Percentiles rank a stretch among this genome's conserved stretches.
These are phyloP conservation scores for Aciculosporium take DNA, from an alignment of 2,329 filamentous ascomycete genomes.

Conservation along the genomic window DNA sequence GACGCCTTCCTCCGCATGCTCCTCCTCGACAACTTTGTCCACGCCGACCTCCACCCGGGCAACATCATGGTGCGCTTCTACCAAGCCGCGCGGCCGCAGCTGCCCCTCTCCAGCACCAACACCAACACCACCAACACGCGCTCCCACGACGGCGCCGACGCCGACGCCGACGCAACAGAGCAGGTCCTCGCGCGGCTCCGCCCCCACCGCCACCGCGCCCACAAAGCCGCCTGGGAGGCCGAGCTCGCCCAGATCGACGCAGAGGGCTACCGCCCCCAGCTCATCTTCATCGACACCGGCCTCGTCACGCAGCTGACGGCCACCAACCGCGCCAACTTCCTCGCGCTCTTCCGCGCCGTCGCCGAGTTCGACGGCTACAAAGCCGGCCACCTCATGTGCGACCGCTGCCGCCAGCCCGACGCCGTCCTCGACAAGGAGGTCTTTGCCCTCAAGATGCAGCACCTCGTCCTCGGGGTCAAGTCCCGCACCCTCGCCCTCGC, in stretches of 20 bases:
- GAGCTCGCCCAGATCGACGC: constrained; percentile 64
- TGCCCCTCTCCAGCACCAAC: constrained; percentile 24
- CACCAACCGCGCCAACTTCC: constrained; percentile 75
- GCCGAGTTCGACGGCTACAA: constrained; percentile 96
- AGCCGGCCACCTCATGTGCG: constrained; percentile 89
- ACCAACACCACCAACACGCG: constrained; percentile 4
- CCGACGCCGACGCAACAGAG: constrained; percentile 74
- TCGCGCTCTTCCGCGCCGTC: constrained; percentile 89
- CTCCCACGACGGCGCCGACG: constrained; percentile 34
- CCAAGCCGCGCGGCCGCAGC: constrained; percentile 57
- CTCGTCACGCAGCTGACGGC: constrained; percentile 87
- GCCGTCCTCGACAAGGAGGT: constrained; percentile 80
- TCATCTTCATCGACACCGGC: constrained; percentile 95
- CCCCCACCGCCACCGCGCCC: constrained; percentile 49
- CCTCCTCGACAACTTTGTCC: constrained; percentile 92
- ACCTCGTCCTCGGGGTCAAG: constrained; percentile 84
- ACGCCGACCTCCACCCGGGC: constrained; percentile 89
- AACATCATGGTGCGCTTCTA: constrained; percentile 99
- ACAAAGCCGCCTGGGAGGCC: constrained; percentile 55
- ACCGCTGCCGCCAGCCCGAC: constrained; percentile 82
- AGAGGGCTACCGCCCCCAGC: constrained; percentile 82
- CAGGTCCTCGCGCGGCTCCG: constrained; percentile 68
- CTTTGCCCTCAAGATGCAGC: constrained; percentile 93
- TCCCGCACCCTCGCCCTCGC: constrained; percentile 79
- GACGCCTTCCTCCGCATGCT: constrained; percentile 96